Evolutionary conservation across 2,329 filamentous ascomycete species (phyloP), one percentile per base, ranked within the genome.

Genomic region (Ophiostoma fasciatum): DNA sequence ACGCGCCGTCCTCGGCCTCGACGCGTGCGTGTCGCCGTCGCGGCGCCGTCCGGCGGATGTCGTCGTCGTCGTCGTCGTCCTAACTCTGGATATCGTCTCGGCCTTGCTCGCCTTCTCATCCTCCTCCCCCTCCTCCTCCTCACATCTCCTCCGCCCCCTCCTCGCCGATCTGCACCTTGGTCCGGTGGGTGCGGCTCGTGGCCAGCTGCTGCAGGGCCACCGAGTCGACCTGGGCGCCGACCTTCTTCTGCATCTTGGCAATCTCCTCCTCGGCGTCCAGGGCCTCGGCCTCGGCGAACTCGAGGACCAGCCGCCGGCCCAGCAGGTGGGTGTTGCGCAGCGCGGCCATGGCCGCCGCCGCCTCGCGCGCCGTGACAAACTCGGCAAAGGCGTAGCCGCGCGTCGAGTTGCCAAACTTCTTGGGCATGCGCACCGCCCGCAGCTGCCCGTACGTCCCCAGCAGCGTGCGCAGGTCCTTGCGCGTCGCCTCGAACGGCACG

Each of bases 341-440:
- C 36, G 90, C 82, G 49, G 85, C 82, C 66, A 96, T 78, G 35
- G 90, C 90, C 59, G 85, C 93, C 53, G 61, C 58, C 36, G 90
- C 90, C 63, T 98, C 90, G 46, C 82, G 79, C 44, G 83, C 71
- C 45, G 84, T 44, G 17, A 39, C 28, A 59, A 96, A 98, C 53
- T 96, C 87, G 31, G 85, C 88, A 66, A 98, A 98, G 37, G 85
- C 90, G 60, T 94, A 98, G 40, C 90, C 90, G 58, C 88, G 80
- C 50, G 87, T 77, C 36, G 76, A 75, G 48, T 78, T 75, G 61
- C 93, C 84, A 57, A 94, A 88, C 59, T 94, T 96, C 64, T 93
- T 87, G 36, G 90, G 90, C 51, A 98, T 74, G 44, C 90, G 82
- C 42, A 98, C 83, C 36, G 85, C 88, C 51, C 84, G 80, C 44